These are phyloP conservation scores for Zygotorulaspora sp. DNA, from an alignment of 805 yeast genomes.

Conservation along the genomic window DNA sequence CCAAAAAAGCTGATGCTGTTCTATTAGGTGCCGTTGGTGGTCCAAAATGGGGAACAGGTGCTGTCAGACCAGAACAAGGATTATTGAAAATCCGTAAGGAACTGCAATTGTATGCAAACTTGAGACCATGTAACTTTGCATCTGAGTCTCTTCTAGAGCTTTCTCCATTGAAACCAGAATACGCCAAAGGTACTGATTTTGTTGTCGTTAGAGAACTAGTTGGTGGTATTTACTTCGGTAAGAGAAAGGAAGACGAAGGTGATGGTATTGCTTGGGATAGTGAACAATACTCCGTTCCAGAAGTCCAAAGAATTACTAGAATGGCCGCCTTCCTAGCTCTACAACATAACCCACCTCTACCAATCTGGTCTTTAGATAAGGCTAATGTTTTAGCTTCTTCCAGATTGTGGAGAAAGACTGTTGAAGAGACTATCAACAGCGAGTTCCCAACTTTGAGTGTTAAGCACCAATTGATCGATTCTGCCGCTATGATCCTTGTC, in stretches of 20 bases:
- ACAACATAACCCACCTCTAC: slow-evolving; percentile 89
- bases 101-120: slow-evolving; percentile 87
- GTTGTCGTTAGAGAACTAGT: slow-evolving; percentile 93
- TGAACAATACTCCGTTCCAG: slow-evolving; percentile 85
- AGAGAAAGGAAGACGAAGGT: slow-evolving; percentile 87
- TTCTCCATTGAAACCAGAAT: slow-evolving; percentile 81
- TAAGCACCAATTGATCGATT: slow-evolving; percentile 94
- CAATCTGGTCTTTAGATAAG: slow-evolving; percentile 94
- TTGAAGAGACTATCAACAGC: slow-evolving; percentile 71
- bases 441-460: slow-evolving; percentile 88
- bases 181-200: slow-evolving; percentile 87
- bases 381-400: slow-evolving; percentile 97
- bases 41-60: slow-evolving; percentile 98
- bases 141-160: slow-evolving; percentile 77
- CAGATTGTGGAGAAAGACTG: slow-evolving; percentile 93
- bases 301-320: slow-evolving; percentile 91
- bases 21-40: slow-evolving; percentile 98
- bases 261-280: slow-evolving; percentile 88
- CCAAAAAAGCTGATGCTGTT: slow-evolving; percentile 91
- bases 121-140: slow-evolving; percentile 94
- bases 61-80: slow-evolving; percentile 97
- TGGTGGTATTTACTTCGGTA: slow-evolving; percentile 98
- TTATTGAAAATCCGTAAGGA: slow-evolving; percentile 91
- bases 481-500: slow-evolving; percentile 97
- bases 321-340: slow-evolving; percentile 97